Conservation (phyloP, 331 rosid species). For the Phaseolus coccineus region DNA sequence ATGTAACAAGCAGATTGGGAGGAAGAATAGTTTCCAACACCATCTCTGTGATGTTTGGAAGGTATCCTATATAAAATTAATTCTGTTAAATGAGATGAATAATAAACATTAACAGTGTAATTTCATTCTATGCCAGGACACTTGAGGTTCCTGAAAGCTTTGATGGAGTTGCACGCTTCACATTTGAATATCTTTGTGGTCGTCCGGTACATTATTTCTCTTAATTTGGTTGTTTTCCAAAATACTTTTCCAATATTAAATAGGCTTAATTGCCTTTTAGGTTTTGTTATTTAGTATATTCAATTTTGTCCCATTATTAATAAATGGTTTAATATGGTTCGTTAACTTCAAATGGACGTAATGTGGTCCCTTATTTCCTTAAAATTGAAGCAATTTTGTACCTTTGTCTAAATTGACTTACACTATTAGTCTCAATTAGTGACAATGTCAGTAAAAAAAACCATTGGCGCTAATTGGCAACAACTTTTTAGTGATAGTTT, state of each 20-base stretch:
- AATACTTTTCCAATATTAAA: constrained; percentile 11
- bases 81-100: constrained; percentile 29
- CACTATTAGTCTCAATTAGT: too few species aligned
- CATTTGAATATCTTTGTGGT: constrained; percentile 90
- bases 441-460: too few species aligned
- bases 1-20: constrained; percentile 59
- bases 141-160: constrained; percentile 88
- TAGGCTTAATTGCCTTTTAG: not conserved
- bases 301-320: too few species aligned
- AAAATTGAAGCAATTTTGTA: too few species aligned
- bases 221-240: constrained; percentile 18
- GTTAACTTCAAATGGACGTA: too few species aligned
- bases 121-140: constrained; percentile 57
- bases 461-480: too few species aligned
- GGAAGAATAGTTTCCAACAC: constrained; percentile 60
- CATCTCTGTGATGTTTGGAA: constrained; percentile 93
- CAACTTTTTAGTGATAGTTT: too few species aligned
- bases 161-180: constrained; percentile 81
- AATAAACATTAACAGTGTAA: constrained; percentile 27
- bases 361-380: too few species aligned
- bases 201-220: constrained; percentile 71
- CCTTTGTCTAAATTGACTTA: too few species aligned
- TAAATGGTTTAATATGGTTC: too few species aligned
- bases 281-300: not conserved
- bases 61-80: constrained; percentile 55